phyloP scores from a whole-genome alignment of 306 rosid species.

The Vigna mungo region DNA sequence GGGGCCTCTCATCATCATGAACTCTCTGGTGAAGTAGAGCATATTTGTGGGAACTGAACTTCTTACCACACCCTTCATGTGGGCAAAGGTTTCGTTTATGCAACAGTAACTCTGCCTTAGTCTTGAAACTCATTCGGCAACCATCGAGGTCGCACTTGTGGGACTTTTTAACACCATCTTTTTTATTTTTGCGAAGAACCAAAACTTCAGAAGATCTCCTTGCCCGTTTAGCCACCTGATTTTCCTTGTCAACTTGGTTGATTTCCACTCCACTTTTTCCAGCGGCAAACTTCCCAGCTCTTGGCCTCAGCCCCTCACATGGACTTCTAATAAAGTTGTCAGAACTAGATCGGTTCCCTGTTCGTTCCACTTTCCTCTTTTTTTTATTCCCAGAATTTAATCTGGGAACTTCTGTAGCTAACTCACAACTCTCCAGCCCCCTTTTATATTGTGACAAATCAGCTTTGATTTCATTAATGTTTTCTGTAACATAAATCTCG shows the following conservation, averaged over 20 bases:
- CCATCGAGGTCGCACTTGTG: slow-evolving; percentile 83
- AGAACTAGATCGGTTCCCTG: slow-evolving; percentile 40
- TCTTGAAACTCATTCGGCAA: slow-evolving; percentile 80
- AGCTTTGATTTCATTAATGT: slow-evolving; percentile 43
- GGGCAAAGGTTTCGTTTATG: slow-evolving; percentile 92
- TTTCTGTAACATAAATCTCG: slow-evolving; percentile 36
- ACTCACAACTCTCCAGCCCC: slow-evolving; percentile 49
- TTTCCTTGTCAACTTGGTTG: slow-evolving; percentile 46
- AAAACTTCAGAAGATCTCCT: slow-evolving; percentile 49
- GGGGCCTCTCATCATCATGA: slow-evolving; percentile 89
- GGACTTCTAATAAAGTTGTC: slow-evolving; percentile 77
- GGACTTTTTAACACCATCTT: slow-evolving; percentile 50
- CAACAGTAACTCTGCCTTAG: slow-evolving; percentile 68
- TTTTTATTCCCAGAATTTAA: slow-evolving; percentile 53
- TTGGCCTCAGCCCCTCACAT: slow-evolving; percentile 92
- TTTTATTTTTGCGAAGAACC: slow-evolving; percentile 53
- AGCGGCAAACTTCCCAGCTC: slow-evolving; percentile 60
- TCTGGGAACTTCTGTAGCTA: slow-evolving; percentile 45
- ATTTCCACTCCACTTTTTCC: slow-evolving; percentile 40
- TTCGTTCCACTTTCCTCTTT: slow-evolving; percentile 60
- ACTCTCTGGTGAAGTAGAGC: slow-evolving; percentile 87
- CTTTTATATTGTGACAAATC: slow-evolving; percentile 49
- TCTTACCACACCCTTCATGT: slow-evolving; percentile 90
- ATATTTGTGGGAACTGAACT: slow-evolving; percentile 92
- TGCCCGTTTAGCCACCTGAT: slow-evolving; percentile 56